These are phyloP conservation scores for Cladobotryum protrusum DNA, from an alignment of 2,329 filamentous ascomycete genomes.

Conservation along the genomic window DNA sequence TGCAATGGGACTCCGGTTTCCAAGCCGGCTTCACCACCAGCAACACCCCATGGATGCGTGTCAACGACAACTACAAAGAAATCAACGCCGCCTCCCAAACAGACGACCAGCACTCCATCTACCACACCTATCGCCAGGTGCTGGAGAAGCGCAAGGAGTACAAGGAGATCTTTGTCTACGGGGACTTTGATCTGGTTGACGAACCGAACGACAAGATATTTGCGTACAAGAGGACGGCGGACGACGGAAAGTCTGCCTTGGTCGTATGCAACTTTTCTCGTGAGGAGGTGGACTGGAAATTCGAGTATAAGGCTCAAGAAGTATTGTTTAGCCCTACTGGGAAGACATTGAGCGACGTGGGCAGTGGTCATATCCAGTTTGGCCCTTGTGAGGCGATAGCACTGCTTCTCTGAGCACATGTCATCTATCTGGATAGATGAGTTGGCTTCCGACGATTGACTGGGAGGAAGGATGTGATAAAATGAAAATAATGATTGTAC, in stretches of 20 bases:
- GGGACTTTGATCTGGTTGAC: slow-evolving; percentile 40
- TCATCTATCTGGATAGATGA: no score
- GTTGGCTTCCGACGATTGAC: no score
- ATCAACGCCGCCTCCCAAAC: slow-evolving; percentile 57
- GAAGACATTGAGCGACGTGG: slow-evolving; percentile 23
- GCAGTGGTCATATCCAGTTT: slow-evolving; percentile 22
- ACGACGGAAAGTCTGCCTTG: slow-evolving; percentile 26
- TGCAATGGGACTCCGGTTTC: slow-evolving; percentile 59
- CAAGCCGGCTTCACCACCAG: slow-evolving; percentile 60
- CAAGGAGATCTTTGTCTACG: slow-evolving; percentile 61
- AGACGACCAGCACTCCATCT: slow-evolving; percentile 43
- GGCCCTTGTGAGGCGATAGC: slow-evolving; percentile 32
- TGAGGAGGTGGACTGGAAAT: slow-evolving; percentile 26
- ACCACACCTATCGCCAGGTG: slow-evolving; percentile 55
- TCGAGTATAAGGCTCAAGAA: slow-evolving; percentile 23
- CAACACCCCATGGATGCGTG: slow-evolving; percentile 61
- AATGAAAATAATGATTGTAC: no score
- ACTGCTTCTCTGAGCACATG: slow-evolving; percentile 20
- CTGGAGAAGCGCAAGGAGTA: slow-evolving; percentile 55
- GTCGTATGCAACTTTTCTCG: slow-evolving; percentile 34
- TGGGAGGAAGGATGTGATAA: no score
- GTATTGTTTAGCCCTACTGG: slow-evolving; percentile 29
- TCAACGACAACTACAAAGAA: slow-evolving; percentile 55
- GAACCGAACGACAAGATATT: slow-evolving; percentile 31
- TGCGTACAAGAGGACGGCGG: slow-evolving; percentile 31